Evolutionary conservation across 2,329 filamentous ascomycete genomes (phyloP).

Genomic region (Xylariaceae sp.): DNA sequence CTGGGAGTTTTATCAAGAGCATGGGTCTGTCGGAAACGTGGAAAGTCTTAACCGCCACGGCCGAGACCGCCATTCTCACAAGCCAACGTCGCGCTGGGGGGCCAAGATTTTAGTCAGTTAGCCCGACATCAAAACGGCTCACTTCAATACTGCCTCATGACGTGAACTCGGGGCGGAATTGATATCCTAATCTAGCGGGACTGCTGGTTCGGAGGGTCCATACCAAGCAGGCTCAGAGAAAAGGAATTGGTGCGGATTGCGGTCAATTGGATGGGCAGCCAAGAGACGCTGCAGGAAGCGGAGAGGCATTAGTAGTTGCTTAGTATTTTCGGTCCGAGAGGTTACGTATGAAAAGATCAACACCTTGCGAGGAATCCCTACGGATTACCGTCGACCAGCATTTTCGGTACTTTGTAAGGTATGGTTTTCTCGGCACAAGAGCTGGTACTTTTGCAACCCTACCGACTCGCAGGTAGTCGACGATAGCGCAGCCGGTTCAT

Average conservation of each 20-base stretch:
- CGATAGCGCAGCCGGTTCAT: background rate
- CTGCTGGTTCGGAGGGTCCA: constrained; percentile 9
- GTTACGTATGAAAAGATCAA: no score
- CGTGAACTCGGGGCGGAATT: constrained; percentile 25
- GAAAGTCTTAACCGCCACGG: constrained; percentile 32
- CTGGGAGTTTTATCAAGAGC: constrained; percentile 42
- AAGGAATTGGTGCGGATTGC: background rate
- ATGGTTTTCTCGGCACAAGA: background rate
- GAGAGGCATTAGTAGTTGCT: background rate
- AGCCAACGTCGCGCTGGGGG: constrained; percentile 23
- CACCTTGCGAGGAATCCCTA: no score
- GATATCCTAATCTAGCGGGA: constrained; percentile 20
- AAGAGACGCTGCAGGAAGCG: constrained; percentile 9
- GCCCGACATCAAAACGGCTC: constrained; percentile 22
- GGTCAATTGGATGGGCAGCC: constrained; percentile 22
- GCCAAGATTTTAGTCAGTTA: constrained; percentile 11
- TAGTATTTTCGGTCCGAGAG: background rate
- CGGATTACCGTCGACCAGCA: constrained; percentile 9
- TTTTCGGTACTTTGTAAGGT: constrained; percentile 2
- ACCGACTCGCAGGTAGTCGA: no score
- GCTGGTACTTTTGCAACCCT: background rate
- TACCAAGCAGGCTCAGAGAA: constrained; percentile 2
- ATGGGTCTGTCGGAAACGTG: constrained; percentile 32
- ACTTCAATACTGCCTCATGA: constrained; percentile 27
- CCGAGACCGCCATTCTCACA: constrained; percentile 31